These are phyloP conservation scores for Rhodotorula sp. DNA, from an alignment of 1,284 basidiomycete species.

Conservation along the genomic window DNA sequence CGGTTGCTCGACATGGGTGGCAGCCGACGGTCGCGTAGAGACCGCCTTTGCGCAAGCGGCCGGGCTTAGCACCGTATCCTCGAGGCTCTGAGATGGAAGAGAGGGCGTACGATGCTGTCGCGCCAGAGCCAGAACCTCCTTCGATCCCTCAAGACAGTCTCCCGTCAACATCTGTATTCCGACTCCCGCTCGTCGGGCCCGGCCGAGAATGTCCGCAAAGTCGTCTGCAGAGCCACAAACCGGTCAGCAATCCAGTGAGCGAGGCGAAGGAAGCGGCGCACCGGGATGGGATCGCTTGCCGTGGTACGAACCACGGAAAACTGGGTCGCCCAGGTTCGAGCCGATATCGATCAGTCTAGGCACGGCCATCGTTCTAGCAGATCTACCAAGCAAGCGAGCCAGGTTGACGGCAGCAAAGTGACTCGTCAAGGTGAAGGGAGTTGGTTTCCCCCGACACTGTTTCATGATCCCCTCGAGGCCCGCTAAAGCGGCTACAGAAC, in stretches of 20 bases:
- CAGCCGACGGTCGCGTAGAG: conserved; percentile 77
- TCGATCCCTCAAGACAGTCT: conserved; percentile 67
- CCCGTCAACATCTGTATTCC: conserved; percentile 78
- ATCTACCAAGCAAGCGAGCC: background rate
- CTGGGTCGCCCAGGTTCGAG: conserved; percentile 35
- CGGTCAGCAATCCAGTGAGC: background rate
- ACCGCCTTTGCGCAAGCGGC: conserved; percentile 45
- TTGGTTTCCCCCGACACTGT: background rate
- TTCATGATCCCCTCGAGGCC: conserved; percentile 20
- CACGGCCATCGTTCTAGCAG: background rate
- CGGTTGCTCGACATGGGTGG: conserved; percentile 77
- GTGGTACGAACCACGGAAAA: conserved; percentile 53
- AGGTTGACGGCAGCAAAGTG: background rate
- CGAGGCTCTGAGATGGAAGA: background rate
- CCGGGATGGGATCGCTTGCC: conserved; percentile 51
- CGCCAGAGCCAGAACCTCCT: conserved; percentile 63
- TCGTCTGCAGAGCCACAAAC: conserved; percentile 57
- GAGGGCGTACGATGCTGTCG: conserved; percentile 55
- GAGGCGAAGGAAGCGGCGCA: background rate
- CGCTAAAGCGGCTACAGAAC: background rate
- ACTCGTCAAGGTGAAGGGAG: background rate
- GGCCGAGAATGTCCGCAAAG: conserved; percentile 60
- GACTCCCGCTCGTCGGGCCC: conserved; percentile 66
- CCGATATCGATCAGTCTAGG: conserved; percentile 29
- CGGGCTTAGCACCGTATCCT: background rate